phyloP scores from a whole-genome alignment of 2,329 filamentous ascomycete genomes.

The Fusarium coicis region DNA sequence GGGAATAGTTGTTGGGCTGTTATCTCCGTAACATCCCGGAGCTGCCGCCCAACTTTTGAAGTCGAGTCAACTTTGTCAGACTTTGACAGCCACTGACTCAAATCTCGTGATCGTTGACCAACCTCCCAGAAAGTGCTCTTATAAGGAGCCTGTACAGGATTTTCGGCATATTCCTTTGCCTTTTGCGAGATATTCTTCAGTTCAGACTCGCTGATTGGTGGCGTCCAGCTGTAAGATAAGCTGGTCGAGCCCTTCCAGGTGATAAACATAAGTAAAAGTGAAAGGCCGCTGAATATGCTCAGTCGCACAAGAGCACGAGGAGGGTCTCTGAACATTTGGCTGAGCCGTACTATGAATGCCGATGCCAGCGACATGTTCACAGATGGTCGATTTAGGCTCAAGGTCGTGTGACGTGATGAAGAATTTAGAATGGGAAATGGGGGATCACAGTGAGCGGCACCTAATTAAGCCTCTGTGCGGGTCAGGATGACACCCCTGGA shows the following conservation, averaged over 20 bases:
- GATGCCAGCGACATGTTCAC: neutral
- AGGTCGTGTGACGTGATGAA: neutral
- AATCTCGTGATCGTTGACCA: constrained; percentile 38
- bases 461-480: neutral
- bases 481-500: neutral
- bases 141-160: constrained; percentile 42
- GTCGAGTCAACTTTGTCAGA: neutral
- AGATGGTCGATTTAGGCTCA: neutral
- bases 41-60: neutral
- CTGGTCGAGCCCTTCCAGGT: neutral
- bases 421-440: neutral
- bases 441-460: neutral
- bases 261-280: neutral
- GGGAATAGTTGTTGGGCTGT: constrained; percentile 37
- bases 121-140: constrained; percentile 46
- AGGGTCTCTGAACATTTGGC: neutral
- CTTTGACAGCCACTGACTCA: constrained; percentile 22
- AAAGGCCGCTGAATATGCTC: neutral
- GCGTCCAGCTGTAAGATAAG: neutral
- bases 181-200: neutral
- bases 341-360: neutral
- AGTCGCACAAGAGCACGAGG: neutral
- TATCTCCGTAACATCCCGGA: constrained; percentile 4
- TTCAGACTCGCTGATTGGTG: neutral
- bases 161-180: constrained; percentile 32